Evolutionary conservation across 2,329 filamentous ascomycete genomes (phyloP).

Genomic region (Fusarium burgessii): DNA sequence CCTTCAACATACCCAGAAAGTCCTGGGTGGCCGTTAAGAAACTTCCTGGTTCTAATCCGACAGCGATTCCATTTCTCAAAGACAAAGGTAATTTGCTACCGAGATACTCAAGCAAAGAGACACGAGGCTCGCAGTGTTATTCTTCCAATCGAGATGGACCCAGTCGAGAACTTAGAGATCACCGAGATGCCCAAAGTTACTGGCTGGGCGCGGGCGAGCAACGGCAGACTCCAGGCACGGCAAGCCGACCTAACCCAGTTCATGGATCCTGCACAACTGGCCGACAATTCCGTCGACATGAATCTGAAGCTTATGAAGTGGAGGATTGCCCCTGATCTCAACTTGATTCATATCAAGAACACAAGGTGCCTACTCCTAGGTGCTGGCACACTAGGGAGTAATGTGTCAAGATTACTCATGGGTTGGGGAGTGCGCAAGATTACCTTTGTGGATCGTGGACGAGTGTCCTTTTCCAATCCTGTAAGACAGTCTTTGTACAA

Average conservation of each 20-base stretch:
- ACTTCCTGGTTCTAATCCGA: constrained; percentile 85
- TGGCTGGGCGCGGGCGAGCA: constrained; percentile 90
- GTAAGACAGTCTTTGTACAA: constrained; percentile 93
- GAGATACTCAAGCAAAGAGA: constrained; percentile 81
- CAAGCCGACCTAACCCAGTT: constrained; percentile 89
- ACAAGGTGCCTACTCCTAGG: constrained; percentile 92
- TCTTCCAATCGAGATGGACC: constrained; percentile 71
- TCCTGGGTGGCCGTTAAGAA: constrained; percentile 93
- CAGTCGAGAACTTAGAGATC: constrained; percentile 57
- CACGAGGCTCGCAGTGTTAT: constrained; percentile 87
- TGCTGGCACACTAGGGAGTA: constrained; percentile 92
- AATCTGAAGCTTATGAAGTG: constrained; percentile 99
- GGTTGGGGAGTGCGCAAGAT: constrained; percentile 97
- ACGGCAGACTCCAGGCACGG: constrained; percentile 81
- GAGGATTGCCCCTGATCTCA: constrained; percentile 89
- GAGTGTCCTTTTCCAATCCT: constrained; percentile 95
- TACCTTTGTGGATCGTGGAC: constrained; percentile 94
- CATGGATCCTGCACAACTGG: constrained; percentile 88
- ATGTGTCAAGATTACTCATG: constrained; percentile 91
- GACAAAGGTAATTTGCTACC: constrained; percentile 89
- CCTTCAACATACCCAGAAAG: constrained; percentile 90
- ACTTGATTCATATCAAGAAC: constrained; percentile 89
- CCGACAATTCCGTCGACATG: constrained; percentile 93
- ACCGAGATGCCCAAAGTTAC: constrained; percentile 85
- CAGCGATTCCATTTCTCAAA: constrained; percentile 82